Evolutionary conservation across 2,329 filamentous ascomycete species (phyloP).

Genomic region (Albophoma yamanashiensis): DNA sequence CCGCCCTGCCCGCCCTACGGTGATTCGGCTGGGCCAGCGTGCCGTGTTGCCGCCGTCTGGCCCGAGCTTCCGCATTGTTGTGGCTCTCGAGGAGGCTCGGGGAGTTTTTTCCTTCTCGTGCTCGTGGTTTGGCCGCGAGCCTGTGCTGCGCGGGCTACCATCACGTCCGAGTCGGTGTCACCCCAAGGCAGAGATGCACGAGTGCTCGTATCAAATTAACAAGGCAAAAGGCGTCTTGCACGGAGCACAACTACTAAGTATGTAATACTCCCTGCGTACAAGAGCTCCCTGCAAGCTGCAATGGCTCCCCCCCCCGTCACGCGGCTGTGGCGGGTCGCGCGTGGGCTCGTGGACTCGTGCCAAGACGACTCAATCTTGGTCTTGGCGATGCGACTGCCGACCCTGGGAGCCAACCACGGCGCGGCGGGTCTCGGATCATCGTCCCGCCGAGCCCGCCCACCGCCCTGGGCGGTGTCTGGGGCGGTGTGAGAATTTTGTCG

Average conservation of each 20-base stretch:
- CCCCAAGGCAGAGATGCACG: too few relatives aligned
- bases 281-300: not conserved
- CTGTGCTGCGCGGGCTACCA: too few relatives aligned
- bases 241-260: too few relatives aligned
- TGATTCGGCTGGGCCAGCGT: not conserved
- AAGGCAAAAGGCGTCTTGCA: too few relatives aligned
- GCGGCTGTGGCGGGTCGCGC: not conserved
- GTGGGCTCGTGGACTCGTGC: not conserved
- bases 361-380: not conserved
- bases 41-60: not conserved
- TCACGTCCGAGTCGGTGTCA: too few relatives aligned
- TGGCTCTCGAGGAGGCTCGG: too few relatives aligned
- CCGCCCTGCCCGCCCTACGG: not conserved
- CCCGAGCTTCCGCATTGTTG: not conserved
- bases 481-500: constrained; percentile 25
- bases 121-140: too few relatives aligned
- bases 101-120: too few relatives aligned
- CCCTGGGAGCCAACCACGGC: not conserved
- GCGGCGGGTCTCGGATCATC: not conserved
- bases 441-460: not conserved
- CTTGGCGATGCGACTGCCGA: not conserved
- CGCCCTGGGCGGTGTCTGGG: constrained; percentile 18
- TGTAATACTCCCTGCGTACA: too few relatives aligned
- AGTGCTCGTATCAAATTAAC: too few relatives aligned
- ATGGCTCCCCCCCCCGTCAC: not conserved